Percentiles rank a stretch among this genome's conserved stretches.
These are phyloP conservation scores for Brassica carinata DNA, from an alignment of 345 rosid genomes.

Conservation along the genomic window DNA sequence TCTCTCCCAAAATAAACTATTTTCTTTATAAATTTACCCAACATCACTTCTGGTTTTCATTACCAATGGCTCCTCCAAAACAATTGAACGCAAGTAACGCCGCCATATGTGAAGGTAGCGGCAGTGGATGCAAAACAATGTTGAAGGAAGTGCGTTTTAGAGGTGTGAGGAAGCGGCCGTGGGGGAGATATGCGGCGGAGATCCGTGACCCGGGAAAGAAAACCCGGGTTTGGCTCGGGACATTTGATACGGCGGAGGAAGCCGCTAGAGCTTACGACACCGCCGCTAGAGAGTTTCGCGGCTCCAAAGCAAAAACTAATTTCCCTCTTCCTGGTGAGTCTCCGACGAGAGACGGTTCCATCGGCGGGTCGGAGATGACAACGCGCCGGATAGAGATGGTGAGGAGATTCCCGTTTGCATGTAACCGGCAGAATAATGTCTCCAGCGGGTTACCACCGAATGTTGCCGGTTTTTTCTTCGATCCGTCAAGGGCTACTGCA, in stretches of 20 bases:
- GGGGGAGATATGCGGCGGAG: conserved; percentile 85
- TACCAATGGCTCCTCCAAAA: conserved; percentile 33
- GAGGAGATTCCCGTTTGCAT: conserved; percentile 57
- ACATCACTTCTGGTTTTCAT: background rate
- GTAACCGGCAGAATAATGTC: conserved; percentile 38
- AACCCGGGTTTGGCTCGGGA: conserved; percentile 73
- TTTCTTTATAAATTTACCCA: conserved; percentile 21
- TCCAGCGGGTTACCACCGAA: conserved; percentile 19
- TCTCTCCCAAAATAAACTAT: conserved; percentile 9
- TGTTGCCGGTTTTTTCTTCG: conserved; percentile 46
- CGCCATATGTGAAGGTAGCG: background rate
- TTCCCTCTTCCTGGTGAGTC: conserved; percentile 48
- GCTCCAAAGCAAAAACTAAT: conserved; percentile 68
- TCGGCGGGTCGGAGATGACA: conserved; percentile 34
- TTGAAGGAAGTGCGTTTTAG: conserved; percentile 51
- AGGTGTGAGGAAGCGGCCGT: conserved; percentile 72
- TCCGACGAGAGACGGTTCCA: background rate
- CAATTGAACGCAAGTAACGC: conserved; percentile 1
- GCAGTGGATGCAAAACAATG: background rate
- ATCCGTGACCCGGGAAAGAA: conserved; percentile 75
- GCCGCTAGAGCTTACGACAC: conserved; percentile 68
- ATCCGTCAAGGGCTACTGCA: conserved; percentile 43
- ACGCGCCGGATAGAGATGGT: conserved; percentile 26
- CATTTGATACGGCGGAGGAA: conserved; percentile 71
- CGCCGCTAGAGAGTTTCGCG: conserved; percentile 70